Percentiles rank a stretch among this genome's conserved stretches.
Conservation (phyloP, 1,139 yeast species). For the Diutina scorzettiae region DNA sequence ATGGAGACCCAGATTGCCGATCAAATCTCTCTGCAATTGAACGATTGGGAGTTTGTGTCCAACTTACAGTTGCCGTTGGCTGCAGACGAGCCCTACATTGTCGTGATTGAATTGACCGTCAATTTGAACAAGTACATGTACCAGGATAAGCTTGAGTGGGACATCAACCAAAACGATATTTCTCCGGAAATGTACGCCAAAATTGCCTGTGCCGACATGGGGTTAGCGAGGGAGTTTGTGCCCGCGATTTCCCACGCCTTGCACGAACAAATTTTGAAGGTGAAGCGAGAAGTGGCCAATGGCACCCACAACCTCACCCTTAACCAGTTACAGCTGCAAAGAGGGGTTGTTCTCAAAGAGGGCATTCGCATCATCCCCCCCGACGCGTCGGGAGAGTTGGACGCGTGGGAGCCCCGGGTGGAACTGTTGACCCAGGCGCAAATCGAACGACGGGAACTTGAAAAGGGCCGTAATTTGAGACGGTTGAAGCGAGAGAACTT, state of each 20-base stretch:
- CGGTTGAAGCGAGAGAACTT: constrained; percentile 86
- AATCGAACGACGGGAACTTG: constrained; percentile 89
- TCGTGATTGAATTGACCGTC: constrained; percentile 70
- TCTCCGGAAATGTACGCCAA: constrained; percentile 83
- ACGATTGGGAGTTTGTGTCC: constrained; percentile 48
- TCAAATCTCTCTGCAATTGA: constrained; percentile 69
- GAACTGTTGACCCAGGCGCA: constrained; percentile 86
- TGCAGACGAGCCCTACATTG: constrained; percentile 58
- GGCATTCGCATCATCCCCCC: constrained; percentile 5
- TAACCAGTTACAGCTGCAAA: constrained; percentile 31
- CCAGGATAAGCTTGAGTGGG: constrained; percentile 96
- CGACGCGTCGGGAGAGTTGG: background rate
- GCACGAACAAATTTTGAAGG: constrained; percentile 64
- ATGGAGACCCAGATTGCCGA: constrained; percentile 56
- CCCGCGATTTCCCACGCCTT: constrained; percentile 86
- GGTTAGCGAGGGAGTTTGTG: constrained; percentile 71
- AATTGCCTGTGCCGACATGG: constrained; percentile 73
- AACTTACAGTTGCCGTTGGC: constrained; percentile 42
- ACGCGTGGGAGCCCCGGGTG: constrained; percentile 82
- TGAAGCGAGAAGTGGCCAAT: constrained; percentile 79
- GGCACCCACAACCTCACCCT: constrained; percentile 46
- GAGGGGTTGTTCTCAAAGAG: constrained; percentile 33
- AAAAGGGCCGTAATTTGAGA: constrained; percentile 83
- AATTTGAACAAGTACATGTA: constrained; percentile 73
- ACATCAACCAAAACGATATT: constrained; percentile 47